These are phyloP conservation scores for Phytophthora hybrid DNA, from an alignment of 352 stramenopile genomes.

Conservation along the genomic window DNA sequence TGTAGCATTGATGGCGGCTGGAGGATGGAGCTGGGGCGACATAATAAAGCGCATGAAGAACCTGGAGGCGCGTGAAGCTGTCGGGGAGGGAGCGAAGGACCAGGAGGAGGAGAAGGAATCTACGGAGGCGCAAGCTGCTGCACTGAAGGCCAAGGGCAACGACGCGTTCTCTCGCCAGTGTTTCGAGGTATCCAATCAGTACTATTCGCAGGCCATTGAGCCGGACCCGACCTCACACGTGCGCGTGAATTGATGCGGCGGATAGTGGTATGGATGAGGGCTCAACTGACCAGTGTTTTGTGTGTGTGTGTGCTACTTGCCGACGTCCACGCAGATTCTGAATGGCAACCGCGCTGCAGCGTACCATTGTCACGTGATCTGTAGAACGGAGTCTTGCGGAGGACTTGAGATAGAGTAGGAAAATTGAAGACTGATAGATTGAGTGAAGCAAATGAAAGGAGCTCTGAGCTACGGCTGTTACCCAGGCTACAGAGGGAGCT, in stretches of 20 bases:
- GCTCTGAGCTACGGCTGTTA: too few species aligned
- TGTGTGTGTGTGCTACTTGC: not conserved
- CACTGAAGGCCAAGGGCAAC: conserved; percentile 82
- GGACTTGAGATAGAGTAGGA: too few species aligned
- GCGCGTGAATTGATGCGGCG: conserved; percentile 13
- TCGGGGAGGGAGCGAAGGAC: conserved; percentile 16
- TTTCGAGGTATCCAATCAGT: conserved; percentile 80
- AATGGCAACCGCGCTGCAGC: conserved; percentile 85
- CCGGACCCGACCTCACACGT: conserved; percentile 79
- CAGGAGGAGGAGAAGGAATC: conserved; percentile 29
- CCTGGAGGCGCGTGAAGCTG: conserved; percentile 73
- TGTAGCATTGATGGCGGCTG: too few species aligned
- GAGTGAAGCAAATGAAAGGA: too few species aligned
- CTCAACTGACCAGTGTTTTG: too few species aligned
- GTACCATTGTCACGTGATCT: too few species aligned
- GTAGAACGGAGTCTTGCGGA: too few species aligned
- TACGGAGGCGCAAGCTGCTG: conserved; percentile 40
- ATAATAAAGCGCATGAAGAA: conserved; percentile 89
- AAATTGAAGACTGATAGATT: too few species aligned
- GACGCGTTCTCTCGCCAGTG: conserved; percentile 74
- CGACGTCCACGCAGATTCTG: conserved; percentile 57
- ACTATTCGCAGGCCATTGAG: conserved; percentile 91
- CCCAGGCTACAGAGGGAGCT: too few species aligned
- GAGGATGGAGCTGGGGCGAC: conserved; percentile 89
- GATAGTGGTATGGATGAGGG: not conserved